Conservation (phyloP, 176 grass and related monocot species). For the Luzula sylvatica region DNA sequence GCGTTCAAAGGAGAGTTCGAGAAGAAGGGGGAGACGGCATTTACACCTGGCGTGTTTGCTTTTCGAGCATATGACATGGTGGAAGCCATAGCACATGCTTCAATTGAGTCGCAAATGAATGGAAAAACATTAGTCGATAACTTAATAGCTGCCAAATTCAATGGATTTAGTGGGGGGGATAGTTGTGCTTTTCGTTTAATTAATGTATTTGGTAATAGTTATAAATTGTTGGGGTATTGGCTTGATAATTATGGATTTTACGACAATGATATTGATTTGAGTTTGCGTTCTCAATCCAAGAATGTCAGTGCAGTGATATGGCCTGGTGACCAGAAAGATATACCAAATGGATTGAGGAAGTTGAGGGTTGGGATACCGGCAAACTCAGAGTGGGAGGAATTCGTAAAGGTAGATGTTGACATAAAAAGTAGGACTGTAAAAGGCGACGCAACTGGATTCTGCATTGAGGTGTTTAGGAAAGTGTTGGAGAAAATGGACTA, state of each 20-base stretch:
- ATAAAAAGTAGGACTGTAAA: neutral
- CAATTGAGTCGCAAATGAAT: neutral
- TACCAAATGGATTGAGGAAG: constrained; percentile 13
- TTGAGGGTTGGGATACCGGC: constrained; percentile 15
- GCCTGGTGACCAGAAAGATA: constrained; percentile 4
- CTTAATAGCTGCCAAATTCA: neutral
- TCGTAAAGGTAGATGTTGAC: neutral
- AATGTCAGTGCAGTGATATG: neutral
- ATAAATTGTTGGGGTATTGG: constrained; percentile 24
- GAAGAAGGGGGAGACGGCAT: neutral
- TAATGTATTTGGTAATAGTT: constrained; percentile 24
- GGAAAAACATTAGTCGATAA: neutral
- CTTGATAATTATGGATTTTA: constrained; percentile 8
- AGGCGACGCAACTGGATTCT: constrained; percentile 13
- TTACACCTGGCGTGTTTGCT: constrained; percentile 16
- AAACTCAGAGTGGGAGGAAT: neutral
- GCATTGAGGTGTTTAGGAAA: constrained; percentile 26
- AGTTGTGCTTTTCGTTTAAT: constrained; percentile 11
- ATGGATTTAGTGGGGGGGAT: constrained; percentile 10
- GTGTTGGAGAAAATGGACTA: constrained; percentile 14
- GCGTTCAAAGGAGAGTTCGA: neutral
- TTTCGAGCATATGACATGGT: constrained; percentile 23
- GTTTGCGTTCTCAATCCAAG: neutral
- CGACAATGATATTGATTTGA: neutral
- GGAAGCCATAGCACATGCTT: constrained; percentile 7